Base-by-base conservation (phyloP, 2,329 filamentous ascomycete species). In the Escovopsis sp. region DNA sequence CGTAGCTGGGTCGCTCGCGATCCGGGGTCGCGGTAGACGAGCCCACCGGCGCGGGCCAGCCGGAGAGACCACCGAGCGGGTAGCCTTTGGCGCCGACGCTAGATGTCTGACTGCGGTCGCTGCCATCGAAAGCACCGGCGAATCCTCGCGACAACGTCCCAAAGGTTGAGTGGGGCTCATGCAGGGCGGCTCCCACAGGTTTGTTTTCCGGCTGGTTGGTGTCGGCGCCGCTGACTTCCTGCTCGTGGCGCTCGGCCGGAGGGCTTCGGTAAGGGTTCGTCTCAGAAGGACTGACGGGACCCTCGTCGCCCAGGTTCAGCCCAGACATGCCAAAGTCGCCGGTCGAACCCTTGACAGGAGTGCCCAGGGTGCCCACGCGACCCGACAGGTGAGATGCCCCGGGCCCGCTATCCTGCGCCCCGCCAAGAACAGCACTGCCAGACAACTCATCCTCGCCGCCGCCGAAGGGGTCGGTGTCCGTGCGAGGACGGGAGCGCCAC, bases 181-280 rank as follows among this genome's bases (percentile, higher is more conserved):
- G 56, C 14, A 53, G 47, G 14, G 44, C 46, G 12, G 39, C 67
- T 24, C 71, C 72, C 40, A 68, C 67, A 11, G 61, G 55, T 39
- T 64, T 65, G 7, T 71, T 67, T 11, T 67, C 64, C 30, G 59
- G 54, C 20, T 20, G 20, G 38, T 70, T 68, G 6, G 67, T 63
- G 36, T 81, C 73, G 20, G 20, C 20, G 20, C 20, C 20, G 20
- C 20, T 5, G 20, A 3, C 20, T 13, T 76, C 74, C 38, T 84
- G 75, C 14, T 74, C 71, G 43, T 82, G 78, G 36, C 78, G 78
- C 24, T 87, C 82, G 32, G 81, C 83, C 7, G 83, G 77, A 2
- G 91, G 91, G 58, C 89, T 96, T 48, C 88, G 84, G 57, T 91
- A 98, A 2, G 91, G 91, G 56, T 98, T 98, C 3, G 91, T 96